Conservation (phyloP, 768 basidiomycete species). For the Phanerochaete sordida region DNA sequence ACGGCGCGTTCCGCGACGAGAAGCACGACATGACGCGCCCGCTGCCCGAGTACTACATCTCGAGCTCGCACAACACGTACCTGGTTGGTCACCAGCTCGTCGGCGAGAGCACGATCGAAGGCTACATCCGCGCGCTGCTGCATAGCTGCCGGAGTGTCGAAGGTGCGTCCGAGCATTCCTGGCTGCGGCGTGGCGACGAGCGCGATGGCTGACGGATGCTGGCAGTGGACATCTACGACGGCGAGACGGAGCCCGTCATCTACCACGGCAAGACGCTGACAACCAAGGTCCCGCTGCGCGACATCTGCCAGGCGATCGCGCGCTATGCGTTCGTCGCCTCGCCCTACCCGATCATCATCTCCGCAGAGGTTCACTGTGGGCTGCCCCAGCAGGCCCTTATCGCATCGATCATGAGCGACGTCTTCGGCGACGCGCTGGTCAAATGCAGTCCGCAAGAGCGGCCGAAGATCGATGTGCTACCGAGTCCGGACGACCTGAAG, state of each 20-base stretch:
- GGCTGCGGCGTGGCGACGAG: not conserved
- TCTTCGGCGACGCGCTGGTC: slow-evolving; percentile 55
- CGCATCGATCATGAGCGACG: slow-evolving; percentile 66
- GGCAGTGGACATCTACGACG: slow-evolving; percentile 90
- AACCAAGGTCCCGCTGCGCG: slow-evolving; percentile 73
- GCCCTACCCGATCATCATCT: slow-evolving; percentile 90
- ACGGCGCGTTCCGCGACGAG: slow-evolving; percentile 54
- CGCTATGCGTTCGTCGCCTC: slow-evolving; percentile 91
- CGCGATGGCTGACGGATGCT: not conserved
- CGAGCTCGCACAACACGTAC: slow-evolving; percentile 91
- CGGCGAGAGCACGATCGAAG: slow-evolving; percentile 86
- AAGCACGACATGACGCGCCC: slow-evolving; percentile 89
- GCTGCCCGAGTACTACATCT: slow-evolving; percentile 83
- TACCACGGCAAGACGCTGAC: slow-evolving; percentile 91
- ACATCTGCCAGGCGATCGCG: slow-evolving; percentile 77
- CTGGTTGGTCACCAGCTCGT: slow-evolving; percentile 83
- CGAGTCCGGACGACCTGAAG: slow-evolving; percentile 83
- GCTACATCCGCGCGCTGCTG: slow-evolving; percentile 88
- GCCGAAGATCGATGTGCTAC: slow-evolving; percentile 51
- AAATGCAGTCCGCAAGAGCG: slow-evolving; percentile 44
- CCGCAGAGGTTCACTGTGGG: slow-evolving; percentile 87
- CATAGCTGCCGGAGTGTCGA: slow-evolving; percentile 94
- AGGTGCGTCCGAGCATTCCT: slow-evolving; percentile 45
- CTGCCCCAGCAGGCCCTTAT: slow-evolving; percentile 77
- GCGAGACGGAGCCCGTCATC: slow-evolving; percentile 78